A percentile compares a stretch with the other conserved stretches of the same genome.
These are phyloP conservation scores for Hawksworthiomyces lignivorus DNA, from an alignment of 2,329 filamentous ascomycete genomes.

Conservation along the genomic window DNA sequence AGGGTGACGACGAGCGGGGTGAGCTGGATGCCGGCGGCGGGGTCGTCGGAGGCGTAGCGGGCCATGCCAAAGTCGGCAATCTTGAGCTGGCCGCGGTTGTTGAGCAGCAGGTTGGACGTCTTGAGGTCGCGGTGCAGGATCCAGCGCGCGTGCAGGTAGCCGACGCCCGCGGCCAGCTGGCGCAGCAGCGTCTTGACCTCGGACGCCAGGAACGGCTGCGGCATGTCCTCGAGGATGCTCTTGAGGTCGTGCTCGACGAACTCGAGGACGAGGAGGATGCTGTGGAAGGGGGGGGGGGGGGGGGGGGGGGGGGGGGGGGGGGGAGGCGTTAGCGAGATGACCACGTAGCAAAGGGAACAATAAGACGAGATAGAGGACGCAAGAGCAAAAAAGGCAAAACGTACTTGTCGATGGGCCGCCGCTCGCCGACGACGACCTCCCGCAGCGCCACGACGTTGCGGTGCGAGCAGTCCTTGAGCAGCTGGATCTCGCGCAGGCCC, in stretches of 20 bases:
- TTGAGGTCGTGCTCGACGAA: constrained; percentile 97
- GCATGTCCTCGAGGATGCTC: constrained; percentile 86
- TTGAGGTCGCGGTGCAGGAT: constrained; percentile 93
- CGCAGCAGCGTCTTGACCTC: constrained; percentile 86
- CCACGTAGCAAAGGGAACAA: constrained; percentile 24
- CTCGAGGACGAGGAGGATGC: constrained; percentile 90
- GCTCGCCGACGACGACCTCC: constrained; percentile 75
- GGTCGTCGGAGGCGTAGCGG: constrained; percentile 64
- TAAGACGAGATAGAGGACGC: neutral
- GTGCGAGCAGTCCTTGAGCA: constrained; percentile 72
- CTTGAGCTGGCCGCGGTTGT: constrained; percentile 90
- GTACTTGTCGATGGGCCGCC: constrained; percentile 45
- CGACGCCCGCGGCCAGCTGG: constrained; percentile 72
- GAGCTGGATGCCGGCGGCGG: constrained; percentile 42
- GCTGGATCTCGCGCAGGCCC: constrained; percentile 87
- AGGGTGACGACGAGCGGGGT: constrained; percentile 93
- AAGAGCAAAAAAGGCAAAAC: no score
- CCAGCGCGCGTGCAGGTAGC: constrained; percentile 81
- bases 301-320: constrained; percentile 22
- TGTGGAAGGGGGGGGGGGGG: no score
- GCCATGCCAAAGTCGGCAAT: constrained; percentile 99
- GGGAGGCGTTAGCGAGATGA: no score
- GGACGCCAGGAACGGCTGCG: constrained; percentile 83
- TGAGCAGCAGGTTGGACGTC: constrained; percentile 88
- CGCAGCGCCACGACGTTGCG: constrained; percentile 72